phyloP scores from a whole-genome alignment of 2,329 filamentous ascomycete species.

The Calonectria fujianensis region DNA sequence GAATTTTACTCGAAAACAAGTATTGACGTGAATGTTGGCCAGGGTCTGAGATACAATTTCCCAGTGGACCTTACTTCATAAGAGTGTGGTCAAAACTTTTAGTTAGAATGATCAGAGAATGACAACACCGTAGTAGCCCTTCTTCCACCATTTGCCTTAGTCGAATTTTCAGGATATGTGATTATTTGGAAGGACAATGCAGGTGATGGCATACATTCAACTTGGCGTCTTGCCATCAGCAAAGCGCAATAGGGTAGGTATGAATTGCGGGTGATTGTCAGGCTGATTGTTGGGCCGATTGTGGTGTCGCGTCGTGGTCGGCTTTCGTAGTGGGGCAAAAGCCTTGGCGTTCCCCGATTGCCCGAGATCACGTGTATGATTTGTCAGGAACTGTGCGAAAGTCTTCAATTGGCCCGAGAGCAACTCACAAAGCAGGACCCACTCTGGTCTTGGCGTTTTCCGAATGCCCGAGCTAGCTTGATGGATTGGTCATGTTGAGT shows the following conservation, averaged over 20 bases:
- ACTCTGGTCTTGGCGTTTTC: conserved; percentile 23
- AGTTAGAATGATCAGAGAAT: no score
- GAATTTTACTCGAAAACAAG: no score
- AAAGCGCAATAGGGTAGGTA: not conserved
- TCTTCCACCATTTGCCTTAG: no score
- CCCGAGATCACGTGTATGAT: conserved; percentile 20
- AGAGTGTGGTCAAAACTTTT: no score
- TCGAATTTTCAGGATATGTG: no score
- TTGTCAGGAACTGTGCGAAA: not conserved
- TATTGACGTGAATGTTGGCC: no score
- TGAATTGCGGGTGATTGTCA: not conserved
- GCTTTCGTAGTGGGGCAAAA: not conserved
- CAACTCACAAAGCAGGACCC: not conserved
- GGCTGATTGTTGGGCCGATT: not conserved
- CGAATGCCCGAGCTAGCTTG: conserved; percentile 5
- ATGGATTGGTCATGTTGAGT: conserved; percentile 16
- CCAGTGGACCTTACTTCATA: no score
- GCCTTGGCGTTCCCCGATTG: conserved; percentile 21
- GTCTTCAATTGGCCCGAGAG: not conserved
- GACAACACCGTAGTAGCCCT: no score
- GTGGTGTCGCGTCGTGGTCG: not conserved
- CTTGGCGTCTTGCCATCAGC: no score
- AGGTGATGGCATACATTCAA: no score
- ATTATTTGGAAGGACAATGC: no score
- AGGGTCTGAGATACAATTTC: no score